Evolutionary conservation across 768 basidiomycete genomes (phyloP), one percentile per base, ranked within the genome.

Genomic region (Mycena filopes): DNA sequence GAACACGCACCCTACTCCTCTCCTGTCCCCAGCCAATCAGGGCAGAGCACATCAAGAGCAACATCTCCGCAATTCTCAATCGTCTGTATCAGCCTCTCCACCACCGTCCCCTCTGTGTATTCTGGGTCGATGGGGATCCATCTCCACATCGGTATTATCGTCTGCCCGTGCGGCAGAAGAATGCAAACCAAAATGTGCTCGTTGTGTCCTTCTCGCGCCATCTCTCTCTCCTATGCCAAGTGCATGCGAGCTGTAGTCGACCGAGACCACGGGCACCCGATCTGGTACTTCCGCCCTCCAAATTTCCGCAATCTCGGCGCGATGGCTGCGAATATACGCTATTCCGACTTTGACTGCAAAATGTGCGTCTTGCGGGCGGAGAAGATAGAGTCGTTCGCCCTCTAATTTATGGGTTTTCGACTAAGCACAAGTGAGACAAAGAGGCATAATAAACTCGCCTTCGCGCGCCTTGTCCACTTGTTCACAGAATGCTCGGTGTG

Each of bases 51-150:
- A 11, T 36, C 36, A 3, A 36, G 36, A 36, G 10, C 36, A 36
- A 36, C 15, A 15, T 36, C 36, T 15, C 36, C 36, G 15, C 36
- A 36, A 15, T 36, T 36, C 36, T 59, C 57, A 1, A 58, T 26
- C 23, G 33, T 58, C 46, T 48, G 47, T 40, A 58, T 49, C 33
- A 58, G 13, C 46, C 26, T 58, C 46, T 58, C 57, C n/a, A 50
- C 25, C 21, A 50, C 57, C 23, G 47, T 59, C 18, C 38, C 57
- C 11, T 59, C 48, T 21, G 42, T 23, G 23, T 57, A 31, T 15
- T 50, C 2, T 3, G 10, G 4, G 4, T 42, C 15, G 20, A 59
- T 50, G 4, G 47, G 23, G 3, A 59, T 49, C 20, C 13, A 59
- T 33, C 36, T 41, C 38, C 36, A 50, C 13, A 25, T 20, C 9